Percentiles rank a stretch among this genome's conserved stretches.
phyloP scores from a whole-genome alignment of 495 filamentous ascomycete species.

The Podospora pseudoanserina region DNA sequence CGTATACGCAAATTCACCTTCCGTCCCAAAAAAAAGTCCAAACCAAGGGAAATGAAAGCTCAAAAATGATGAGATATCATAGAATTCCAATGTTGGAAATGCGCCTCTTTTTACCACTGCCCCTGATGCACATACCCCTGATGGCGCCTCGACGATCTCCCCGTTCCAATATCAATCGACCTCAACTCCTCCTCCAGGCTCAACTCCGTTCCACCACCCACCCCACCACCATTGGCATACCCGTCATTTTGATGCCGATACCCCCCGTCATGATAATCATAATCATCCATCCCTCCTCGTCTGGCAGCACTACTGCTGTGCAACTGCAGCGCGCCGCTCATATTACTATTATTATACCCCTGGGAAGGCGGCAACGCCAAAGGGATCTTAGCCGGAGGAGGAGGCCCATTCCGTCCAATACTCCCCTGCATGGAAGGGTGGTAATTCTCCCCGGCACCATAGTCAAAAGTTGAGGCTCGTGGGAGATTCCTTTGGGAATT shows the following conservation, averaged over 20 bases:
- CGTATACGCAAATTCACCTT: background rate
- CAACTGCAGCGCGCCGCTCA: slow-evolving; percentile 44
- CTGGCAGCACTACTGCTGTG: slow-evolving; percentile 32
- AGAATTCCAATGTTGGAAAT: background rate
- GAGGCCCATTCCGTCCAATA: slow-evolving; percentile 43
- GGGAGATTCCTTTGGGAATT: slow-evolving; percentile 38
- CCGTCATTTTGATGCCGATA: slow-evolving; percentile 3
- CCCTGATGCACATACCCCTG: slow-evolving; percentile 6
- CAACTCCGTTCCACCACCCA: slow-evolving; percentile 34
- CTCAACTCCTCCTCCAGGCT: slow-evolving; percentile 75
- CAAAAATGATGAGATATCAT: background rate
- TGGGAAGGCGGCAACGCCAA: slow-evolving; percentile 35
- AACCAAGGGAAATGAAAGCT: background rate
- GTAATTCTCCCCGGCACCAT: slow-evolving; percentile 25
- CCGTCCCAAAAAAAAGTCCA: background rate
- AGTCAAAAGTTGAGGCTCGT: slow-evolving; percentile 45
- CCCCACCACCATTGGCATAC: slow-evolving; percentile 10
- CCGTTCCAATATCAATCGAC: slow-evolving; percentile 76
- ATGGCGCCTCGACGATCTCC: slow-evolving; percentile 28
- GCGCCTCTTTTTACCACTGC: background rate
- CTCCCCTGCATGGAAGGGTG: background rate
- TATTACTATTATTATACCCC: slow-evolving; percentile 21
- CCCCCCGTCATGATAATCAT: slow-evolving; percentile 6
- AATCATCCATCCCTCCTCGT: slow-evolving; percentile 19
- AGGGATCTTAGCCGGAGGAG: slow-evolving; percentile 74